Conservation (phyloP, 2,329 filamentous ascomycete species). For the Epicoccum nigrum region DNA sequence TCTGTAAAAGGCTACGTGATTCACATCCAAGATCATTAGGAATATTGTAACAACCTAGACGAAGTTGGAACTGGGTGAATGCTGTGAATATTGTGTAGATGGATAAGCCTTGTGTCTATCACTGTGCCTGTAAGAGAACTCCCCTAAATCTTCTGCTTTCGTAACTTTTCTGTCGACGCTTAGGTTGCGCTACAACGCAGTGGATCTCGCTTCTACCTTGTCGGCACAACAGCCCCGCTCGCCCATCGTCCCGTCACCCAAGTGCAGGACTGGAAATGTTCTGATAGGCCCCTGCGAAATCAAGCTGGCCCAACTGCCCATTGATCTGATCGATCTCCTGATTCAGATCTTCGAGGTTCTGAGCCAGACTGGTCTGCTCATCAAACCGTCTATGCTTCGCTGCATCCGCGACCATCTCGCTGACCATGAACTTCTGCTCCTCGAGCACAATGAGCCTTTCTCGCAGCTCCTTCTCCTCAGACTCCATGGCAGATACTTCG, state of each 20-base stretch:
- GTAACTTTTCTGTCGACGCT: too few relatives aligned
- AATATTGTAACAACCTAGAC: too few relatives aligned
- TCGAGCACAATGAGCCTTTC: constrained; percentile 84
- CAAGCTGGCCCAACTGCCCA: constrained; percentile 69
- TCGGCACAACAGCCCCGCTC: too few relatives aligned
- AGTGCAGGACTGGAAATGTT: constrained; percentile 23
- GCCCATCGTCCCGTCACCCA: background rate
- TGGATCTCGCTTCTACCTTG: too few relatives aligned
- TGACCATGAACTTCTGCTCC: constrained; percentile 89
- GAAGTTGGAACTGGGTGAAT: too few relatives aligned
- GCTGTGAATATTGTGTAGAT: too few relatives aligned
- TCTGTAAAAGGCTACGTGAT: too few relatives aligned
- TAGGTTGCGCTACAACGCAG: too few relatives aligned
- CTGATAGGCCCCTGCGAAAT: constrained; percentile 62
- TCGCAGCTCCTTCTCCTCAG: constrained; percentile 80
- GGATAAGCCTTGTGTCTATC: too few relatives aligned
- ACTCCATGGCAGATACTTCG: constrained; percentile 71
- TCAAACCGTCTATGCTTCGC: constrained; percentile 80
- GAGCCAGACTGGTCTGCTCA: constrained; percentile 78
- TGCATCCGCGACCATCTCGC: constrained; percentile 81
- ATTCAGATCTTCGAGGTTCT: constrained; percentile 82
- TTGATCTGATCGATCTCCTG: constrained; percentile 74
- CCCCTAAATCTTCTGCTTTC: too few relatives aligned
- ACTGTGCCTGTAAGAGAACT: too few relatives aligned
- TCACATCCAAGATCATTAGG: too few relatives aligned